phyloP scores from a whole-genome alignment of 768 basidiomycete genomes.

The Rhizopogon sp. region DNA sequence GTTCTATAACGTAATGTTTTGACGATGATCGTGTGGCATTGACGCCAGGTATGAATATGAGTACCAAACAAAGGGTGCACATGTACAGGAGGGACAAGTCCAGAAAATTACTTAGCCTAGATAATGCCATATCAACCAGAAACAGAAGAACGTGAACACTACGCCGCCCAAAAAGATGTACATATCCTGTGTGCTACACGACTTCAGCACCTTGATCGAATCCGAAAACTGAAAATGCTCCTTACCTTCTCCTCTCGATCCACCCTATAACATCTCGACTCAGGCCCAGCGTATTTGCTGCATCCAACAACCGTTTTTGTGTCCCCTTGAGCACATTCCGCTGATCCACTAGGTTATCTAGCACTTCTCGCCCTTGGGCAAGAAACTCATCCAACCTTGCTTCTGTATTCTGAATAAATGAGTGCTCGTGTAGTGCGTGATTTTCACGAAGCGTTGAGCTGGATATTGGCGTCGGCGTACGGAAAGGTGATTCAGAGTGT shows the following conservation, averaged over 20 bases:
- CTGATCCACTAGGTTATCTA: slow-evolving; percentile 92
- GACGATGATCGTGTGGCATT: too few relatives aligned
- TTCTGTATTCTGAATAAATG: slow-evolving; percentile 82
- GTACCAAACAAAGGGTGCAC: not conserved
- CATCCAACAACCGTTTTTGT: slow-evolving; percentile 75
- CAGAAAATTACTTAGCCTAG: slow-evolving; percentile 44
- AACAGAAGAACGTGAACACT: slow-evolving; percentile 85
- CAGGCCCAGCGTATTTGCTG: slow-evolving; percentile 91
- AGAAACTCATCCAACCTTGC: slow-evolving; percentile 84
- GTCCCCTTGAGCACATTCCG: slow-evolving; percentile 95
- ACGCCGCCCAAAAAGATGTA: slow-evolving; percentile 89
- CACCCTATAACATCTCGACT: slow-evolving; percentile 94
- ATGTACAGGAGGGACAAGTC: not conserved
- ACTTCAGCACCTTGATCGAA: slow-evolving; percentile 7
- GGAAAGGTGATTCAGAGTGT: slow-evolving; percentile 86
- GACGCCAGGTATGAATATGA: not conserved
- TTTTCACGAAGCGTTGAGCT: slow-evolving; percentile 59
- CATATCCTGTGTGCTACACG: slow-evolving; percentile 82
- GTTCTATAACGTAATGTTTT: too few relatives aligned
- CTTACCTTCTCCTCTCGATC: slow-evolving; percentile 90
- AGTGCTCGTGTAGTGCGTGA: slow-evolving; percentile 83
- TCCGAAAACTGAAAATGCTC: not conserved
- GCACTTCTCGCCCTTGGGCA: slow-evolving; percentile 84
- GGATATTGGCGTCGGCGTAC: slow-evolving; percentile 48
- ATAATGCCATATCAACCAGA: slow-evolving; percentile 90